phyloP scores from a whole-genome alignment of 2,329 filamentous ascomycete species.

The Exophiala viscosa region DNA sequence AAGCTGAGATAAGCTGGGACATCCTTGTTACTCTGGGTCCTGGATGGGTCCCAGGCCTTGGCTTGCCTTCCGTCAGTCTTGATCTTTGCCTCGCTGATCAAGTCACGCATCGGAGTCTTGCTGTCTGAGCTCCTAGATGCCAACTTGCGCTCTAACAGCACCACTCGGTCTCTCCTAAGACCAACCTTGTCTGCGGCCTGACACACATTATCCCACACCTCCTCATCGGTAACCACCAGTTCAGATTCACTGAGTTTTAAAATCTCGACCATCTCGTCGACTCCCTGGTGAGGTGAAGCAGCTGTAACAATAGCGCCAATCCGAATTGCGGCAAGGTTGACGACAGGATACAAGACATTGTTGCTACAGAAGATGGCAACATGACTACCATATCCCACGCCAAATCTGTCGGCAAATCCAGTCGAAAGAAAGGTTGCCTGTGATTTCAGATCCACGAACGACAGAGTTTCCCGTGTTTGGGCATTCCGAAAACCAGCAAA shows the following conservation, averaged over 20 bases:
- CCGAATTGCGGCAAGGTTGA: conserved; percentile 54
- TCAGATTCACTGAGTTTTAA: conserved; percentile 54
- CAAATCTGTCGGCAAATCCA: conserved; percentile 53
- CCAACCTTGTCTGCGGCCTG: conserved; percentile 53
- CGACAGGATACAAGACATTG: conserved; percentile 63
- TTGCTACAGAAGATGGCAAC: conserved; percentile 61
- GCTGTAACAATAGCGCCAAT: conserved; percentile 57
- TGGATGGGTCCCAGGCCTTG: conserved; percentile 46
- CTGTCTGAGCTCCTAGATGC: conserved; percentile 39
- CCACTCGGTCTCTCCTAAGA: conserved; percentile 48
- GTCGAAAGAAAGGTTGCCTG: conserved; percentile 58
- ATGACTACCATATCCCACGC: conserved; percentile 51
- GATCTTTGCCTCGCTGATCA: conserved; percentile 31
- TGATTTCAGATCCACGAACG: conserved; percentile 54
- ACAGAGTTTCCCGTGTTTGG: conserved; percentile 54
- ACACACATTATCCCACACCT: conserved; percentile 52
- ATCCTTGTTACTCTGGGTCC: conserved; percentile 51
- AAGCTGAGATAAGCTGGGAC: conserved; percentile 61
- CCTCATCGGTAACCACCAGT: conserved; percentile 55
- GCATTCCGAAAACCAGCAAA: conserved; percentile 56
- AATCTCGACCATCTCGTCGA: conserved; percentile 64
- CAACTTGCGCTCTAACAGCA: conserved; percentile 54
- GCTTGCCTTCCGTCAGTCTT: conserved; percentile 42
- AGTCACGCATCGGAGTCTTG: conserved; percentile 31
- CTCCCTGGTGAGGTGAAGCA: conserved; percentile 61